Conservation (phyloP, 257 asterid species). For the Ajuga chamaepitys region DNA sequence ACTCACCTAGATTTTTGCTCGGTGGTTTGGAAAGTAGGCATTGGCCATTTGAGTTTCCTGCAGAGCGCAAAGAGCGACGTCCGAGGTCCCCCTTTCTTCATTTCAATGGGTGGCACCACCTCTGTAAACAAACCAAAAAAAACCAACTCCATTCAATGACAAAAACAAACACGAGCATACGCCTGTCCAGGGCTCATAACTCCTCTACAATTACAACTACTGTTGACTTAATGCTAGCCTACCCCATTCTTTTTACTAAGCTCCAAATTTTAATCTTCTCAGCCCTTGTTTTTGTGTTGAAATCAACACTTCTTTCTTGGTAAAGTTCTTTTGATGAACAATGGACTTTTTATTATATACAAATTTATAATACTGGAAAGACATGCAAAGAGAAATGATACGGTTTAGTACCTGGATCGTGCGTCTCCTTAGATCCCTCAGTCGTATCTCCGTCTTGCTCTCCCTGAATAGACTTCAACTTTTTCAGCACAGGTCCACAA, state of each 20-base stretch:
- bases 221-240: too few species aligned
- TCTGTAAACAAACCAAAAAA: constrained; percentile 30
- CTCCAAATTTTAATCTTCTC: too few species aligned
- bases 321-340: too few species aligned
- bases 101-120: constrained; percentile 48
- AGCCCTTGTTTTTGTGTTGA: too few species aligned
- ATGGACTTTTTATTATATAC: too few species aligned
- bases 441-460: constrained; percentile 11
- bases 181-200: too few species aligned
- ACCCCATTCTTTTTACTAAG: too few species aligned
- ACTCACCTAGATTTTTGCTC: constrained; percentile 73
- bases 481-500: constrained; percentile 29
- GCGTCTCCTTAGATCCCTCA: constrained; percentile 9
- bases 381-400: too few species aligned
- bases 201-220: too few species aligned
- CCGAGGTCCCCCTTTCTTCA: constrained; percentile 93
- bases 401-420: constrained; percentile 53
- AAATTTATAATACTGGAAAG: too few species aligned
- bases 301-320: too few species aligned
- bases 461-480: constrained; percentile 18
- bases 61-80: constrained; percentile 55
- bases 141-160: background rate
- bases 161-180: background rate
- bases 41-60: constrained; percentile 74
- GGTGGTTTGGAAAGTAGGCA: constrained; percentile 52